Evolutionary conservation across 1,284 basidiomycete genomes (phyloP).

Genomic region (Pyrrhoderma lamaoense): DNA sequence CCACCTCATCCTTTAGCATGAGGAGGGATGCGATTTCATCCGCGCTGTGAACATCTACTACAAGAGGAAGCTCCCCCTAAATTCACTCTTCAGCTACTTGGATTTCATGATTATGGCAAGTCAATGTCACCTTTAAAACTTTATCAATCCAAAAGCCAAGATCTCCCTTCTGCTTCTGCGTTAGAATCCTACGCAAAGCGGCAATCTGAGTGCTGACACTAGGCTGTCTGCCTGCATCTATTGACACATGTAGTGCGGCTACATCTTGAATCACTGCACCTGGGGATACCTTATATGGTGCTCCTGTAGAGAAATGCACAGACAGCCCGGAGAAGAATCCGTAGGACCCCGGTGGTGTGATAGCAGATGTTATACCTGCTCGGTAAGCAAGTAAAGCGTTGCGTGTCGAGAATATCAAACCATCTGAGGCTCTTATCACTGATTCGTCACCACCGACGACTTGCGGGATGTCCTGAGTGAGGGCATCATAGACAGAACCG

Average conservation of each 20-base stretch:
- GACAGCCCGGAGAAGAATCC: slow-evolving; percentile 63
- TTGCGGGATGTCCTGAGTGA: slow-evolving; percentile 35
- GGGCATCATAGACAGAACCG: slow-evolving; percentile 47
- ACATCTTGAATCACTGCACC: slow-evolving; percentile 63
- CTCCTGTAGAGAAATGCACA: slow-evolving; percentile 56
- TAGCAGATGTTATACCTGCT: slow-evolving; percentile 49
- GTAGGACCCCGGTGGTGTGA: slow-evolving; percentile 52
- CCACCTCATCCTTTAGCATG: slow-evolving; percentile 65
- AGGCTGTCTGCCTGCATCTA: slow-evolving; percentile 40
- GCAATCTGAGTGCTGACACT: slow-evolving; percentile 49
- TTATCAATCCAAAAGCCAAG: slow-evolving; percentile 43
- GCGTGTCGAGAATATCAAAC: slow-evolving; percentile 61
- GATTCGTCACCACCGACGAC: slow-evolving; percentile 43
- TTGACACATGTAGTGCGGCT: slow-evolving; percentile 64
- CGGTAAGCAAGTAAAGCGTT: slow-evolving; percentile 63
- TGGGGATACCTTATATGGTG: slow-evolving; percentile 53
- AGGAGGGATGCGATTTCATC: slow-evolving; percentile 74
- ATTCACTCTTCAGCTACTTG: not conserved
- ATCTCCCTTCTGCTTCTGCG: slow-evolving; percentile 38
- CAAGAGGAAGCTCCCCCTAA: slow-evolving; percentile 47
- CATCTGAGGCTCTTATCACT: slow-evolving; percentile 64
- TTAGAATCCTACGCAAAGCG: slow-evolving; percentile 39
- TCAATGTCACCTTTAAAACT: slow-evolving; percentile 47
- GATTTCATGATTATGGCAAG: not conserved
- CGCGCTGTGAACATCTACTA: slow-evolving; percentile 63